Evolutionary conservation across 2,329 filamentous ascomycete genomes (phyloP).

Genomic region (Aspergillus oerlinghausenensis): DNA sequence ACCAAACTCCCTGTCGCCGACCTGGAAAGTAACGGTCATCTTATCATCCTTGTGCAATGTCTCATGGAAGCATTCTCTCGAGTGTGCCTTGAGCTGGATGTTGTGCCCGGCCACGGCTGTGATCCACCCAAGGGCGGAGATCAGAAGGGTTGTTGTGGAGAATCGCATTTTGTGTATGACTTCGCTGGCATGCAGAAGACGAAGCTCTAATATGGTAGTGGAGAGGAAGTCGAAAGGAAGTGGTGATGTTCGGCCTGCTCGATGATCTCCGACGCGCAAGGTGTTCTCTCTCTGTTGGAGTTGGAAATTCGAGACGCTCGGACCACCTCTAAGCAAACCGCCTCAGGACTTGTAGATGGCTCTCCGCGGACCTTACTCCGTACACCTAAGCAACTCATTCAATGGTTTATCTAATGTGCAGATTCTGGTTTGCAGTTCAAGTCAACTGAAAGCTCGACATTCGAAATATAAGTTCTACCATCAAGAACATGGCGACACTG

Average conservation of each 20-base stretch:
- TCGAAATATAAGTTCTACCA: no score
- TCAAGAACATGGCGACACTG: no score
- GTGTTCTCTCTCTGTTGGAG: conserved; percentile 21
- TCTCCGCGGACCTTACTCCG: background rate
- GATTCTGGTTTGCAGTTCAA: no score
- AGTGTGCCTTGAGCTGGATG: conserved; percentile 89
- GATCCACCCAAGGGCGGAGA: conserved; percentile 53
- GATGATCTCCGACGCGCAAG: conserved; percentile 27
- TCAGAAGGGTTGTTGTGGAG: conserved; percentile 35
- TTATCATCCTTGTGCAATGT: conserved; percentile 85
- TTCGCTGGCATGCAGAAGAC: background rate
- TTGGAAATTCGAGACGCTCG: conserved; percentile 31
- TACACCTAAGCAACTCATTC: background rate
- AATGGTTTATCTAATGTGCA: background rate
- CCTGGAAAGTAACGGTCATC: conserved; percentile 98
- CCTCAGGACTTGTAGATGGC: background rate
- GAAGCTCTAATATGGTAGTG: background rate
- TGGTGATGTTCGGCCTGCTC: conserved; percentile 8
- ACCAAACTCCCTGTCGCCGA: conserved; percentile 93
- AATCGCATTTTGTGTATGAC: conserved; percentile 35
- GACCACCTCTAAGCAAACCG: conserved; percentile 24
- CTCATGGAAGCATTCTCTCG: conserved; percentile 97
- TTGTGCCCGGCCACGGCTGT: conserved; percentile 75
- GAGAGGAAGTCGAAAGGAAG: conserved; percentile 5
- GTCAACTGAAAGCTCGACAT: no score